Conservation (phyloP, 78 protist species). For the Creolimax fragrantissima region DNA sequence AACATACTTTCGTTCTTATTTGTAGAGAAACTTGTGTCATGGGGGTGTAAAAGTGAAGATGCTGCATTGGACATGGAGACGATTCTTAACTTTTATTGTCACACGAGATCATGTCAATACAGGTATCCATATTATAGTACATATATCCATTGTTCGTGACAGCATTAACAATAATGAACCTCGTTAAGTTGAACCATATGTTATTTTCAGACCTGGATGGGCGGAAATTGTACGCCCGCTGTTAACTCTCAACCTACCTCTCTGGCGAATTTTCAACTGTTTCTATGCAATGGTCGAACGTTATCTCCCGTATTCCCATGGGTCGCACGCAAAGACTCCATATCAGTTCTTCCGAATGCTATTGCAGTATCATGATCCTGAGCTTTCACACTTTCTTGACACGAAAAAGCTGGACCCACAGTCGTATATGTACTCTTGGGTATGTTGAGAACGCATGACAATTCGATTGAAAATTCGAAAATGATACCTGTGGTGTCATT, state of each 20-base stretch:
- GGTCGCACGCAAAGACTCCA: neutral
- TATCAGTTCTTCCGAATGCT: neutral
- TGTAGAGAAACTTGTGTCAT: neutral
- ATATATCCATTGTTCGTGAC: too few species aligned
- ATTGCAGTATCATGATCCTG: constrained; percentile 21
- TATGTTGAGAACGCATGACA: too few species aligned
- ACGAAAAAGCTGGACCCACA: neutral
- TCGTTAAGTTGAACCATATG: too few species aligned
- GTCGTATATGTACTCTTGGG: neutral
- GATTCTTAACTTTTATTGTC: neutral
- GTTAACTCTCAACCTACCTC: neutral
- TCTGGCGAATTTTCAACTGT: neutral
- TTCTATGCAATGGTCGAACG: neutral
- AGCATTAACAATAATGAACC: too few species aligned
- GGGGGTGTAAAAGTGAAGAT: neutral
- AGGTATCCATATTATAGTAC: too few species aligned
- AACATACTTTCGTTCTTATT: neutral
- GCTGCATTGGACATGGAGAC: neutral
- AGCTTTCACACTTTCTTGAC: neutral
- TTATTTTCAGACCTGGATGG: constrained; percentile 8
- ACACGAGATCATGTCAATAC: neutral
- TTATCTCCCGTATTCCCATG: neutral
- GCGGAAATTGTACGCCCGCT: constrained; percentile 10
- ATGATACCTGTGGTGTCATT: too few species aligned
- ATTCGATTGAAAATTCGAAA: too few species aligned